Percentiles rank a stretch among this genome's conserved stretches.
phyloP scores from a whole-genome alignment of 73 alveolate genomes.

The Tetrahymena thermophila region DNA sequence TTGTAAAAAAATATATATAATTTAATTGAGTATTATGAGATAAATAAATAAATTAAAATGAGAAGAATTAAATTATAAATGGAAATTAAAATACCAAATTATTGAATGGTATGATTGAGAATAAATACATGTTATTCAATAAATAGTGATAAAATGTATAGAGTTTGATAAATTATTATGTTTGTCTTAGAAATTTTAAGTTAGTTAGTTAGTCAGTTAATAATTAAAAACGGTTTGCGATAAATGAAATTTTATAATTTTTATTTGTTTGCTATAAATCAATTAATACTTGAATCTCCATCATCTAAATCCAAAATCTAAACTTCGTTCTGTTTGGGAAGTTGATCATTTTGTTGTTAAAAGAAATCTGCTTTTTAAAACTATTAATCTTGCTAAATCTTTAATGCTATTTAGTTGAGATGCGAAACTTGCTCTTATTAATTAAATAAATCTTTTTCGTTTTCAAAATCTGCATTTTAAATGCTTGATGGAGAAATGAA shows the following conservation, averaged over 20 bases:
- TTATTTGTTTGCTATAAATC: not conserved
- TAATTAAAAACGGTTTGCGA: not conserved
- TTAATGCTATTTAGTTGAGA: not conserved
- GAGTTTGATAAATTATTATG: no score
- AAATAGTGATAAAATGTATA: not conserved
- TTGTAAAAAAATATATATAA: no score
- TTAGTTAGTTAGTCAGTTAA: not conserved
- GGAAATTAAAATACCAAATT: no score
- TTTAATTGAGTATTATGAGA: no score
- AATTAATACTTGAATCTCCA: not conserved
- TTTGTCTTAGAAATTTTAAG: not conserved
- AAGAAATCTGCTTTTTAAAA: not conserved
- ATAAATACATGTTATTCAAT: not conserved
- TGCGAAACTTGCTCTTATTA: not conserved
- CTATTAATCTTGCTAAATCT: not conserved
- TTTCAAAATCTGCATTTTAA: not conserved
- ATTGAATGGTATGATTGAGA: not conserved
- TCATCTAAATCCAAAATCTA: not conserved
- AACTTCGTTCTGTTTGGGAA: not conserved
- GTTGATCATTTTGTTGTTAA: not conserved
- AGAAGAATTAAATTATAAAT: not conserved
- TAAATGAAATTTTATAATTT: no score
- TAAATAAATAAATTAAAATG: no score
- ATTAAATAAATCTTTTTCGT: not conserved
- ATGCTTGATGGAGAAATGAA: not conserved